These are phyloP conservation scores for Cetraspora pellucida DNA, from an alignment of 192 early-diverging fungal genomes.

Conservation along the genomic window DNA sequence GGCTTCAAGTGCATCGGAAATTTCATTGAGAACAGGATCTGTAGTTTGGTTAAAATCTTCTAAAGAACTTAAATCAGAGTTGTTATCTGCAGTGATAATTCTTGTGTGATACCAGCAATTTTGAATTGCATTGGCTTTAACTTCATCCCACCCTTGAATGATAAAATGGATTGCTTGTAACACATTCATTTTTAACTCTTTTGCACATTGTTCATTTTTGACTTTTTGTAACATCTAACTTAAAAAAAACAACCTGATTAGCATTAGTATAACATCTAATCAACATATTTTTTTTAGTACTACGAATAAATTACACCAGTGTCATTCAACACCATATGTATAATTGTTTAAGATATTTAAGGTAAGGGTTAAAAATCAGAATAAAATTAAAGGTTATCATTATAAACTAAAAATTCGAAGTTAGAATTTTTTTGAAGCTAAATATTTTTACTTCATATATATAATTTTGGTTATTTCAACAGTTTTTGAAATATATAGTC, in stretches of 20 bases:
- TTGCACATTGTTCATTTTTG: background rate
- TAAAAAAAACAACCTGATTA: no score
- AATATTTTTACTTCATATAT: no score
- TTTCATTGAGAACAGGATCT: background rate
- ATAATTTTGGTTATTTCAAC: no score
- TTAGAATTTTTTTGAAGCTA: no score
- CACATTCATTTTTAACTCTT: conserved; percentile 9
- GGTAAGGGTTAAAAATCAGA: no score
- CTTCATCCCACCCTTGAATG: conserved; percentile 6
- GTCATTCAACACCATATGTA: no score
- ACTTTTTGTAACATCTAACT: conserved; percentile 9
- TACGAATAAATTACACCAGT: no score
- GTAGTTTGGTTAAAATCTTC: background rate
- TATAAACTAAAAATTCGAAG: background rate
- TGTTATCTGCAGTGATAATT: background rate
- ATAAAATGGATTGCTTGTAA: conserved; percentile 21
- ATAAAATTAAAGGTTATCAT: background rate
- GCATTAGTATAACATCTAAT: no score
- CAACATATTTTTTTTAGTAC: no score
- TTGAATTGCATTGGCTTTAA: conserved; percentile 3
- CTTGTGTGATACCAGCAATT: conserved; percentile 16
- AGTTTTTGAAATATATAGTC: no score
- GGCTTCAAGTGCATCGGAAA: background rate
- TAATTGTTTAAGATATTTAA: no score
- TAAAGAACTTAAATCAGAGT: background rate